Conservation (phyloP, 148 eudicot species). For the Selenicereus undatus region DNA sequence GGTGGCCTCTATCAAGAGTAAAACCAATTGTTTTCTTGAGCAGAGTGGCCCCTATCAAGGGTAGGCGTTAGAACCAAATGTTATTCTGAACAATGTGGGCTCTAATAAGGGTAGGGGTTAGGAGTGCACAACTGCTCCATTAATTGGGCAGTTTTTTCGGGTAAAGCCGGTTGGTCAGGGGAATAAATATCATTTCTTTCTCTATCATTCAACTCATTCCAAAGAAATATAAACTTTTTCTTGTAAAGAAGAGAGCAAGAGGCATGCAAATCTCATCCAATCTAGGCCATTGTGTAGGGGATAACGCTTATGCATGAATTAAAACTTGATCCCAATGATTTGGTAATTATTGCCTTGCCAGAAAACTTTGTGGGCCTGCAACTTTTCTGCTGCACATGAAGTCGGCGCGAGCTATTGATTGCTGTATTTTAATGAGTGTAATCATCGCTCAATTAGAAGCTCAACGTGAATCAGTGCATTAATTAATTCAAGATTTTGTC, state of each 20-base stretch:
- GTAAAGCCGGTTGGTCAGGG: background rate
- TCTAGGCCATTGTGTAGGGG: background rate
- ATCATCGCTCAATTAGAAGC: background rate
- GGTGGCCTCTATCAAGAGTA: too few species aligned
- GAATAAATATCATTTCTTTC: background rate
- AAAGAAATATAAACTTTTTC: too few species aligned
- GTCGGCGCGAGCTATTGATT: background rate
- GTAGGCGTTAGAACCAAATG: background rate
- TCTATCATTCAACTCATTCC: background rate
- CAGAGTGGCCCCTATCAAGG: too few species aligned
- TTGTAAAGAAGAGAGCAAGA: background rate
- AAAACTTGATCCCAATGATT: background rate
- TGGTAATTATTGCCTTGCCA: background rate
- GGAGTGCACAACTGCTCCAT: background rate
- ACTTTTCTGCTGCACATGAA: background rate
- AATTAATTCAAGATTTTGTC: background rate
- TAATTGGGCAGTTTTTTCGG: background rate
- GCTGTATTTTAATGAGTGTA: background rate
- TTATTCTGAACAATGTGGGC: background rate
- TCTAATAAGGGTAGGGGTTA: background rate
- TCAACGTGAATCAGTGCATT: background rate
- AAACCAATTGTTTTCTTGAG: too few species aligned
- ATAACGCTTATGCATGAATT: background rate
- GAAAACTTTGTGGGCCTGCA: background rate
- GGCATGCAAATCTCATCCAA: background rate